Evolutionary conservation across 2,329 filamentous ascomycete genomes (phyloP), one percentile per base, ranked within the genome.

Genomic region (Colletotrichum neosansevieriae): DNA sequence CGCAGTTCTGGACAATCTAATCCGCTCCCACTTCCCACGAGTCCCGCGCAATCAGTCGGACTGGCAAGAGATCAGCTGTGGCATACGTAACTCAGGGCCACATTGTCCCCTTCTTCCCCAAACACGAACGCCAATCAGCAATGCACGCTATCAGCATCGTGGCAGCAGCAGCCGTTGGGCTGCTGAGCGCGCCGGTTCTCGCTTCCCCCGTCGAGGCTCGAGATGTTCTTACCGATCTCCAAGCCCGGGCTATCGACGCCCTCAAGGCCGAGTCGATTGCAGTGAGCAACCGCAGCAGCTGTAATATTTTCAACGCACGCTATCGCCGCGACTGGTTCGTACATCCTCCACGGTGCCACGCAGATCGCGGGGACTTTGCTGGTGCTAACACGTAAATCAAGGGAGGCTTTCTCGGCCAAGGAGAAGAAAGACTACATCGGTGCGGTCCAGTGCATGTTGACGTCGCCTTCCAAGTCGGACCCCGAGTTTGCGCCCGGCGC

Each of bases 341-440:
- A 32, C 11, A 6, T 1, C 24, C 44, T 36, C 5, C 36, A 50
- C 42, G 6, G 24, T 29, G n/a, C 5, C 32, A 4, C 42, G 64
- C 11, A 32, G 36, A 53, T 45, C 24, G n/a, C 21, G 44, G 4
- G 13, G 6, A n/a, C 13, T 15, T 4, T 9, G 7, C 24, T 11
- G 32, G 2, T 6, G 45, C 59, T 67, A 24, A 67, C 11, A 17
- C 12, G 42, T 3, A 1, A 12, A 7, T 40, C 3, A 13, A 67
- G 63, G 58, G 63, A 62, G 10, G 24, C 50, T 2, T 63, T 67
- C 17, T 67, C 63, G 4, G 24, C 40, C 5, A 70, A 70, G 11
- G 69, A 72, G 57, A 69, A 40, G 34, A 71, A 71, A 38, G 57
- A 49, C 0, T 72, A 71, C 60, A 70, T 72, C 54, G 56, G 51